Evolutionary conservation across 2,329 filamentous ascomycete genomes (phyloP), one percentile per base, ranked within the genome.

Genomic region (Nannizzia gypsea): DNA sequence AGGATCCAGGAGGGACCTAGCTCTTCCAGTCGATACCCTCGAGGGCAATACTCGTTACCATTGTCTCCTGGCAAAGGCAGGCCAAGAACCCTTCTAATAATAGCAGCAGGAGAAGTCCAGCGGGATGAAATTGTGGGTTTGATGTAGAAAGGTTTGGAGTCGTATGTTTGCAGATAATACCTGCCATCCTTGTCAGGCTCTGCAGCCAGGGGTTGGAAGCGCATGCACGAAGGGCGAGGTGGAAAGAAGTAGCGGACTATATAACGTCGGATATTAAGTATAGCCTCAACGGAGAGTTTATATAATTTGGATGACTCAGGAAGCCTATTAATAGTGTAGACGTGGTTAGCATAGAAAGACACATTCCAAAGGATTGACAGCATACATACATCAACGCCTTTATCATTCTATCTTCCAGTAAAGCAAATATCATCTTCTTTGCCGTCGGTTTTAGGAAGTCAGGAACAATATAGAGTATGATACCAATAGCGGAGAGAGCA

Each of bases 341-440:
- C 11, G 28, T 40, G 6, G 55, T 57, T 57, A 57, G 55, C 2
- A n/a, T 44, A 15, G 6, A 22, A 24, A 57, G 13, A 4, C 40
- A 15, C 17, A 9, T 3, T 15, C 20, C n/a, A 22, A 26, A n/a
- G 48, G 15, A 8, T 8, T 36, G 13, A 26, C 8, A 20, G 48
- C 15, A 8, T 17, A 54, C 26, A 69, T 72, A 85, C 82, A 81
- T 71, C 76, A 89, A 88, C 0, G 85, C 82, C 54, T 77, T 78
- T n/a, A 86, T 76, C 56, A 88, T 72, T 11, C 81, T 77, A 26
- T 84, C 80, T 17, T 84, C 83, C 78, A 89, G 81, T 57, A 88
- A 71, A 6, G 81, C 79, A 28, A 77, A 76, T 8, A 85, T 74
- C 26, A 80, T 72, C 54, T 83, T 74, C 24, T 75, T 68, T 0